Conservation (phyloP, 768 basidiomycete genomes). For the Calocera viscosa region DNA sequence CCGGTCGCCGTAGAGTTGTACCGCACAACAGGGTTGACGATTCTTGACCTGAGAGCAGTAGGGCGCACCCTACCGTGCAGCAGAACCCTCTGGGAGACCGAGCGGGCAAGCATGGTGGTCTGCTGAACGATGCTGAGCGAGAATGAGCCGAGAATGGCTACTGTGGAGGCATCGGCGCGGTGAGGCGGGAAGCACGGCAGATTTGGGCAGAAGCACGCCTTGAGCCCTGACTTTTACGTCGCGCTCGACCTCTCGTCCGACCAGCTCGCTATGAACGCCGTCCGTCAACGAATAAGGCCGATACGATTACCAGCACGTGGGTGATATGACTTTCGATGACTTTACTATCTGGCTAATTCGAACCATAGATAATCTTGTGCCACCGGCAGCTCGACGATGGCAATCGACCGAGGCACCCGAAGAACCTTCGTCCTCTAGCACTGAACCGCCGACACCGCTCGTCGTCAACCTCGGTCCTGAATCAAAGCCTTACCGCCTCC, state of each 20-base stretch:
- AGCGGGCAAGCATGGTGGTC: neutral
- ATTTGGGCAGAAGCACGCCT: conserved; percentile 1
- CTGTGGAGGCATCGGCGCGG: neutral
- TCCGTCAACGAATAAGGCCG: neutral
- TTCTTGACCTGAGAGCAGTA: neutral
- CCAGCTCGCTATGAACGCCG: neutral
- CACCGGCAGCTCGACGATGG: neutral
- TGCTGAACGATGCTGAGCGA: neutral
- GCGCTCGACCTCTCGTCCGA: neutral
- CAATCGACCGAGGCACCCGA: conserved; percentile 13
- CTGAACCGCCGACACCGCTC: neutral
- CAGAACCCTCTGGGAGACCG: neutral
- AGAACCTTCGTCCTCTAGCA: conserved; percentile 1
- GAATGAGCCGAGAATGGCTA: neutral
- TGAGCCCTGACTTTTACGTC: neutral
- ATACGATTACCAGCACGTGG: neutral
- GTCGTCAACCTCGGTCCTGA: neutral
- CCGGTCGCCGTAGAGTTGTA: neutral
- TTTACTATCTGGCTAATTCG: neutral
- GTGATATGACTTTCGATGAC: neutral
- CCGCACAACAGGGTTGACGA: neutral
- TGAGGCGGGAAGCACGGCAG: neutral
- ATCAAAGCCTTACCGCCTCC: conserved; percentile 12
- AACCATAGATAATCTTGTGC: neutral
- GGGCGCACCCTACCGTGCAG: neutral